Evolutionary conservation across 2,329 filamentous ascomycete genomes (phyloP).

Genomic region (Onygenales sp.): DNA sequence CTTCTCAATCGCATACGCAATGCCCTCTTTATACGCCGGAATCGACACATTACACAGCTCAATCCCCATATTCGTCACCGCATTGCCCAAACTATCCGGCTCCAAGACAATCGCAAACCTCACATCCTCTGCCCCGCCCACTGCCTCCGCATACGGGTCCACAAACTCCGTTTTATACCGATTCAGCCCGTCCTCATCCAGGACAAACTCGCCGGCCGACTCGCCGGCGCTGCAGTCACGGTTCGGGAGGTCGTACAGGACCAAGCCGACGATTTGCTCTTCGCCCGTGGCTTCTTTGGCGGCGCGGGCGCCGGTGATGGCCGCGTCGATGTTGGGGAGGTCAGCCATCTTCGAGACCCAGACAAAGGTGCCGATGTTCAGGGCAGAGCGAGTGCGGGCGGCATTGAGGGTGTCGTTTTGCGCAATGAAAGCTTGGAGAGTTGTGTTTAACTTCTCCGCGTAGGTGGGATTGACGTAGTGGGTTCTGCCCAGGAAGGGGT

Average conservation of each 20-base stretch:
- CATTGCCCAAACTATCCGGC: constrained; percentile 37
- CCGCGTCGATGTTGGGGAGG: constrained; percentile 31
- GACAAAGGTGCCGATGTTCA: constrained; percentile 35
- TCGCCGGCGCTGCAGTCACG: constrained; percentile 39
- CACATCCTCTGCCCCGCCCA: constrained; percentile 29
- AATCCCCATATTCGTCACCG: constrained; percentile 32
- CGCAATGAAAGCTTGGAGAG: constrained; percentile 26
- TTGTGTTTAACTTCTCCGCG: constrained; percentile 33
- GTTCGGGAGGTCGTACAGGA: constrained; percentile 39
- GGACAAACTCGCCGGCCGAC: constrained; percentile 33
- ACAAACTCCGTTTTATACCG: constrained; percentile 31
- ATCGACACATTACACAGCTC: constrained; percentile 30
- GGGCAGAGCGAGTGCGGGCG: constrained; percentile 28
- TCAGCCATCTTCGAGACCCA: constrained; percentile 33
- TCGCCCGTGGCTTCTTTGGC: constrained; percentile 26
- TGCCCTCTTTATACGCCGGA: constrained; percentile 32
- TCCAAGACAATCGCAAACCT: constrained; percentile 37
- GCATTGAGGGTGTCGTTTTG: constrained; percentile 31
- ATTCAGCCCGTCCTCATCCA: constrained; percentile 27
- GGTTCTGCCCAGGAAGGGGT: constrained; percentile 41
- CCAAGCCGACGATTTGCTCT: constrained; percentile 34
- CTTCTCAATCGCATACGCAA: constrained; percentile 32
- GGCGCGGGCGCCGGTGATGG: constrained; percentile 29
- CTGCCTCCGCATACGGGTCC: constrained; percentile 29
- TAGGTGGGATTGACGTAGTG: constrained; percentile 41